Percentiles rank a stretch among this genome's conserved stretches.
Conservation (phyloP, 257 asterid species). For the Schizonepeta tenuifolia region DNA sequence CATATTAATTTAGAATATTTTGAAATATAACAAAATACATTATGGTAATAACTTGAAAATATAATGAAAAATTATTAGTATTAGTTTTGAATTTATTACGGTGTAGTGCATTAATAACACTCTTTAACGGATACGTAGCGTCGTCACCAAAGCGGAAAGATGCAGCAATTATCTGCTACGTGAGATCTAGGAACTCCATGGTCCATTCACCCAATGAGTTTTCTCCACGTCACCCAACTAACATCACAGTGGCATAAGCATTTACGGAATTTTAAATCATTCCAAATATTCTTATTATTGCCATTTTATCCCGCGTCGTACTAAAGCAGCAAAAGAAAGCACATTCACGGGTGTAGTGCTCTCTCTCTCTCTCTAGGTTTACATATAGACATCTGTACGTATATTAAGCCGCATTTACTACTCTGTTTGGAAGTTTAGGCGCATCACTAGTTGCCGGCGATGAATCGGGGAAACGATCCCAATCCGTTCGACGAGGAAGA, state of each 20-base stretch:
- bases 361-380: conserved; percentile 34
- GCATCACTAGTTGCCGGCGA: conserved; percentile 37
- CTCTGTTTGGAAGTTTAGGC: conserved; percentile 23
- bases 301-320: conserved; percentile 35
- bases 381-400: conserved; percentile 2
- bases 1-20: too few relatives aligned
- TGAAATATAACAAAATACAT: too few relatives aligned
- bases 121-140: too few relatives aligned
- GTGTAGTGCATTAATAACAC: too few relatives aligned
- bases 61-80: too few relatives aligned
- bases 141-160: conserved; percentile 18
- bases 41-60: too few relatives aligned
- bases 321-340: conserved; percentile 35
- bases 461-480: conserved; percentile 87
- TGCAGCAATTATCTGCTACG: not conserved
- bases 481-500: conserved; percentile 95
- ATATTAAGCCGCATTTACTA: conserved; percentile 23
- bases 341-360: conserved; percentile 17
- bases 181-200: not conserved
- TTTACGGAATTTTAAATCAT: not conserved
- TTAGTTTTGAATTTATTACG: too few relatives aligned
- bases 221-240: conserved; percentile 20
- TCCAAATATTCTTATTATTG: conserved; percentile 5
- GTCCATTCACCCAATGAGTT: not conserved
- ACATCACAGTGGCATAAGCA: not conserved